Base-by-base conservation (phyloP, 768 basidiomycete species). In the Gautieria morchelliformis region DNA sequence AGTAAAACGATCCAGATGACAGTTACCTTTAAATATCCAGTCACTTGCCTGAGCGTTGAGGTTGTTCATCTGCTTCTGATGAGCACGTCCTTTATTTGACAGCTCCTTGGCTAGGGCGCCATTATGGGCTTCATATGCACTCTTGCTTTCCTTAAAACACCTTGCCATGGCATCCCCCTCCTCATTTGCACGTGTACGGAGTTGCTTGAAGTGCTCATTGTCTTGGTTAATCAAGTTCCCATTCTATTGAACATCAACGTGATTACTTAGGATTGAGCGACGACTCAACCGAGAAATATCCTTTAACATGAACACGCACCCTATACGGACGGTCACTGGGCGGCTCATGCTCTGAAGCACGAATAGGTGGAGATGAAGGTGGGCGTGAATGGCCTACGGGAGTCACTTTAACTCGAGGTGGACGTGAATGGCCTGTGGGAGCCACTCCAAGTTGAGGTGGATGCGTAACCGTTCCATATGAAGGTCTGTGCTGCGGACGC, bases 41-140 rank as follows among this genome's bases (percentile, higher is more conserved):
- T 85, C 80, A 59, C 85, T 83, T 1, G 94, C 95, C 67, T 93
- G 72, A 58, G 77, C 77, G 67, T 97, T 93, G 60, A 92, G 69
- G 49, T 77, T 68, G 61, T 87, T 84, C 86, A 94, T 93, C 64
- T 81, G 78, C 5, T 74, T 69, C 68, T 89, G 81, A 67, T 94
- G 89, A 41, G 74, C 74, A 67, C 92, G 90, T 17, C 93, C 94
- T 67, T 92, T 64, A 58, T 82, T 79, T 17, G 85, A 89, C 22
- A 96, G 76, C 51, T 87, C 75, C 70, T 97, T 93, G 20, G 94
- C 94, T 33, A 71, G 71, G 0, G 82, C 89, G 12, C 89, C 84
- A 62, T 96, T 83, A 3, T 87, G 81, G 1, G 74, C 71, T 46
- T 73, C 68, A 65, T 93, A 95, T 0, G 91, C 90, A 59, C 81